phyloP scores from a whole-genome alignment of 495 filamentous ascomycete genomes.

The Hypoxylon intermedium region DNA sequence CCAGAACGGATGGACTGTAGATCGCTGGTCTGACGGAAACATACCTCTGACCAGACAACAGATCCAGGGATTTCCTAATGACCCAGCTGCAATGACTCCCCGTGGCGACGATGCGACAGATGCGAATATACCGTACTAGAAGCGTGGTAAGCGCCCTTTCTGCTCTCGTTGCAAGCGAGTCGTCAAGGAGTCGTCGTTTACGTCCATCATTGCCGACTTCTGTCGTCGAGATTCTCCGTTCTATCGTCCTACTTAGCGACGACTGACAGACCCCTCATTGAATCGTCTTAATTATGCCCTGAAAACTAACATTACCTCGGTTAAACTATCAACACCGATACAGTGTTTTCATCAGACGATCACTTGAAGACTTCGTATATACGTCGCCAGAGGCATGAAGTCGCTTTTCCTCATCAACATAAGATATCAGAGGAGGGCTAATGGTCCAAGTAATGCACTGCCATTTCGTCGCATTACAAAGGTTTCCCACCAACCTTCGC shows the following conservation, averaged over 20 bases:
- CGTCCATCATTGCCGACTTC: background rate
- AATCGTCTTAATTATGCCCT: too few relatives aligned
- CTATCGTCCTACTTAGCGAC: background rate
- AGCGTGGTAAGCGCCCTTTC: background rate
- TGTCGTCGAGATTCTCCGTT: background rate
- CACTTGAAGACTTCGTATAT: too few relatives aligned
- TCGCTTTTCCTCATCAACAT: too few relatives aligned
- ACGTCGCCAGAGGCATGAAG: too few relatives aligned
- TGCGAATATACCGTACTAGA: background rate
- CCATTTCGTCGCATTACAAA: too few relatives aligned
- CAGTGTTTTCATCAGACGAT: too few relatives aligned
- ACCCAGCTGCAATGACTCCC: background rate
- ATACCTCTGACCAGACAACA: background rate
- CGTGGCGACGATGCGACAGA: conserved; percentile 22
- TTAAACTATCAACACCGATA: too few relatives aligned
- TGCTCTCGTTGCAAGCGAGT: background rate
- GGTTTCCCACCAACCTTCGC: too few relatives aligned
- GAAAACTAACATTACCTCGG: too few relatives aligned
- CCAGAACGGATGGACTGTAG: background rate
- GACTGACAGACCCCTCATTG: too few relatives aligned
- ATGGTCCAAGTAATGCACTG: too few relatives aligned
- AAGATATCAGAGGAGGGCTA: too few relatives aligned
- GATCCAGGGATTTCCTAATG: background rate
- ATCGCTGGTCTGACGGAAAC: conserved; percentile 13
- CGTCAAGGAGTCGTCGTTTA: background rate